Base-by-base conservation (phyloP, 2,329 filamentous ascomycete genomes). In the Emmonsiellopsis sp. region DNA sequence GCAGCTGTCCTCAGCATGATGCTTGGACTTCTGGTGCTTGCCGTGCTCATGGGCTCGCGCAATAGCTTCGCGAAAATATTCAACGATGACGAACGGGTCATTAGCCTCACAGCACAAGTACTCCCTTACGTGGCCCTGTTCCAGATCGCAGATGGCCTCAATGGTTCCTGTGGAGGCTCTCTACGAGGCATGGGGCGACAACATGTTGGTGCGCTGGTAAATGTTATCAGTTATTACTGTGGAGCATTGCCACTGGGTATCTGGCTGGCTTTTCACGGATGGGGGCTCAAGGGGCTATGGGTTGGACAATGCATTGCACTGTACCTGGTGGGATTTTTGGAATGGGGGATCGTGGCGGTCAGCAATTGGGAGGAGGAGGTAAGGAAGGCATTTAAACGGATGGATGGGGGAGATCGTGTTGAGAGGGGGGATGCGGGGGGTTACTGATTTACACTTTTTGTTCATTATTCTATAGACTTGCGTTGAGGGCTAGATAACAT, bases 81-180 rank as follows among this genome's bases (percentile, higher is more conserved):
- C 74, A 94, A 91, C 62, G 80, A 90, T 57, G 88, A 95, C 60
- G 69, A 80, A 17, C 70, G 77, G 0, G 89, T 95, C 0, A 77
- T 94, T 43, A 72, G 66, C 7, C 79, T 95, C 0, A 91, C 90
- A 0, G 81, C 85, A 0, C 73, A 94, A 13, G 86, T 95, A 31
- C 84, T 95, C 75, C 90, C 90, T 0, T 92, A 84, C 61, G 89
- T 95, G 1, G 90, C 89, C 0, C 74, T 95, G 2, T 95, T 95
- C 69, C 89, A 95, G 72, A 91, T 95, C 55, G 88, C 89, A 0
- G 89, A 95, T 65, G 90, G 89, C 0, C 71, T 95, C 36, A 93
- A 93, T 62, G 88, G 89, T 1, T 87, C 83, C 55, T 95, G 89
- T 63, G 89, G 90, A 1, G 89, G 90, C 1, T 82, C 83, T 17